Base-by-base conservation (phyloP, 768 basidiomycete genomes). In the Amanita molliuscula region DNA sequence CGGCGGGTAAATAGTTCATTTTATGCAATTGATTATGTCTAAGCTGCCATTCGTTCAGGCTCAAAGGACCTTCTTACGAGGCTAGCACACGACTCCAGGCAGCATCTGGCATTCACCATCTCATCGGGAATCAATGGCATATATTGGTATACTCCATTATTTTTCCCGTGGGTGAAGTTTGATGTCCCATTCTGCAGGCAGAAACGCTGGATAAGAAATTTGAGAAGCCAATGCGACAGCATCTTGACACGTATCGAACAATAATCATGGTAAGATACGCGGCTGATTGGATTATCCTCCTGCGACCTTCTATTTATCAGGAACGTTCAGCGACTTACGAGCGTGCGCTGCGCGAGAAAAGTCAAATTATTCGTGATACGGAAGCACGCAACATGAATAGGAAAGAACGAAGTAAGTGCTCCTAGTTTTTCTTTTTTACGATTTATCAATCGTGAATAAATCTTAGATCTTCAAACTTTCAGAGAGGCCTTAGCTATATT, bases 61-160 rank as follows among this genome's bases (percentile, higher is more conserved):
- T 90, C 57, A 89, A 88, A 57, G 86, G 88, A 4, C 84, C 86
- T 18, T 73, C 76, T 28, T 88, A 89, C 60, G 88, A 91, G 61
- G 69, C 86, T 21, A 86, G 87, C 9, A 84, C 86, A 20, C 76
- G 88, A 52, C 69, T 95, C 40, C 88, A 91, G 59, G 91, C 88
- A 25, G 82, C 88, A 23, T 82, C 87, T 16, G 93, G 94, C 4
- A 68, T 97, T 38, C 90, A 95, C 64, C 88, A 94, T 64, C 77
- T 97, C 55, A 83, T 95, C 57, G 82, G 85, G 44, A 95, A 94
- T 62, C 89, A 94, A 56, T 92, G 88, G 78, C 89, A 92, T 64
- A 81, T 97, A 51, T 69, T 97, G 62, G 90, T 91, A 54, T 53
- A 82, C 73, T 41, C 37, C 41, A 38, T 48, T 35, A 9, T 31